phyloP scores from a whole-genome alignment of 1,284 basidiomycete species.

The Pseudozyma sp. region DNA sequence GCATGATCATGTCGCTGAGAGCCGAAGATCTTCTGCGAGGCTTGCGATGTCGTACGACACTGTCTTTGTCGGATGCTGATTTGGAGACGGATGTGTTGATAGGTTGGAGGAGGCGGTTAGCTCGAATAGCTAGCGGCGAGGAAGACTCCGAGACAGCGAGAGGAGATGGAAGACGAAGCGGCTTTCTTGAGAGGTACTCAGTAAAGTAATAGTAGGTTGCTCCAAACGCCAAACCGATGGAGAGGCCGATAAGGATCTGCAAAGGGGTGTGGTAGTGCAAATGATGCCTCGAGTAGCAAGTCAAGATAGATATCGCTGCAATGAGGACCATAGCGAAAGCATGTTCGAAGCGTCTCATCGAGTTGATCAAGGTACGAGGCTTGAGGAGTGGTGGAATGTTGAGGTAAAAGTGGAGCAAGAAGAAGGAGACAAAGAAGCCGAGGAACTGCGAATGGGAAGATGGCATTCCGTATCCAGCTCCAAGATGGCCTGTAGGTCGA shows the following conservation, averaged over 20 bases:
- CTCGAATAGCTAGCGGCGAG: conserved; percentile 29
- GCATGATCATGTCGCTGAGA: conserved; percentile 32
- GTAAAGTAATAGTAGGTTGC: conserved; percentile 74
- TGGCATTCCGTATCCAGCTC: conserved; percentile 85
- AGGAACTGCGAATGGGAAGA: conserved; percentile 89
- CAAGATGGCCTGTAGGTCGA: conserved; percentile 77
- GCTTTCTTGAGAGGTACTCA: conserved; percentile 74
- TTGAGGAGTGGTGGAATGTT: conserved; percentile 76
- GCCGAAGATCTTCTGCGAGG: conserved; percentile 25
- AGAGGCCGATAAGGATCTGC: conserved; percentile 80
- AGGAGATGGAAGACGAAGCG: conserved; percentile 35
- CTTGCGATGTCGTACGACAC: conserved; percentile 17
- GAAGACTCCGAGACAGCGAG: conserved; percentile 39
- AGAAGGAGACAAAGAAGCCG: conserved; percentile 84
- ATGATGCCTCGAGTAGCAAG: conserved; percentile 83
- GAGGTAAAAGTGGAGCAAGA: conserved; percentile 79
- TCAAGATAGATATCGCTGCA: conserved; percentile 74
- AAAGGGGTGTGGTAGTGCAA: conserved; percentile 79
- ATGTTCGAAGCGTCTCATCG: conserved; percentile 53
- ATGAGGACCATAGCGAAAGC: conserved; percentile 73
- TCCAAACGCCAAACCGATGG: conserved; percentile 77
- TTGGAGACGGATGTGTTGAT: conserved; percentile 18
- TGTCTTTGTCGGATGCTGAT: neutral
- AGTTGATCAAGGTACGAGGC: conserved; percentile 44
- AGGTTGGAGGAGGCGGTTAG: conserved; percentile 32